Evolutionary conservation across 495 filamentous ascomycete genomes (phyloP), one percentile per base, ranked within the genome.

Genomic region (Trichocladium uniseriatum): DNA sequence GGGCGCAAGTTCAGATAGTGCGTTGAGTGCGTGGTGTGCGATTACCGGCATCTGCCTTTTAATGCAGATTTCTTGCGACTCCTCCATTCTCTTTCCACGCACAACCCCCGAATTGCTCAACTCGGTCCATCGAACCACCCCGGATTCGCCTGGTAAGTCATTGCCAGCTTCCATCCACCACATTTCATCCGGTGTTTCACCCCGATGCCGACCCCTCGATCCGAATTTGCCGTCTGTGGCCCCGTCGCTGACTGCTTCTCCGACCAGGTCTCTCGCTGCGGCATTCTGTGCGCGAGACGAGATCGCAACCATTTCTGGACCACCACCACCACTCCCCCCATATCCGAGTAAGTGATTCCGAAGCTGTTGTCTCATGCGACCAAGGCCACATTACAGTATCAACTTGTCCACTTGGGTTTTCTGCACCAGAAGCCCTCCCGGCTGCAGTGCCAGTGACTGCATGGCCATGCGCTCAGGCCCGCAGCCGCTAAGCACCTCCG

Each of bases 301-400:
- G 48, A 56, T 55, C 53, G 51, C 58, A 62, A 36, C 49, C 52
- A 36, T 52, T 40, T 39, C 39, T 27, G 29, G 43, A 32, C 50
- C 59, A 29, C 51, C 68, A 67, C 50, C 64, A 59, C 62, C 61
- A 54, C 63, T 65, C 53, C 49, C 55, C 49, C 43, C 53, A 43
- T 53, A 41, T 57, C 55, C 39, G 57, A 53, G 70, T 73, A 63
- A 68, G 70, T 66, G 47, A 43, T 65, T 53, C 54, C 57, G 53
- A 54, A 54, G 53, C 57, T 59, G 36, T 49, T 49, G 49, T 52
- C 56, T 48, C 54, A 59, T 59, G 70, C 69, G 70, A 73, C 65
- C 68, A 52, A 54, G 41, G 43, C 38, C 49, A 45, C 38, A 37
- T 52, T 39, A 36, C 38, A 14, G 5, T 38, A 27, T 48, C 18